Evolutionary conservation across 2,329 filamentous ascomycete genomes (phyloP), one percentile per base, ranked within the genome.

Genomic region (Diplodia mutila): DNA sequence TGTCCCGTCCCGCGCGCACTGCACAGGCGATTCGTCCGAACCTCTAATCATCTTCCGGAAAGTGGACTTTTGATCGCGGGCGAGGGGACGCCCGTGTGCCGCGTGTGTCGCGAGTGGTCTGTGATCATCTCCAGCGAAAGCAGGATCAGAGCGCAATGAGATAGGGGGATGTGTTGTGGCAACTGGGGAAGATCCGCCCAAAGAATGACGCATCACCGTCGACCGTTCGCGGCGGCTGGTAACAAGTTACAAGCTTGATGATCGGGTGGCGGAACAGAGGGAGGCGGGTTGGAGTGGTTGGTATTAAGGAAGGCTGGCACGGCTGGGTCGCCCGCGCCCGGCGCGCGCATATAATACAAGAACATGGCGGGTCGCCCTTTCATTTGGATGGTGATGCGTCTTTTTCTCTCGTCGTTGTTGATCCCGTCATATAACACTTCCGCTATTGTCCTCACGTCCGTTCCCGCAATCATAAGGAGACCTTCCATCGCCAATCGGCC

Each of bases 321-420:
- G 39, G 21, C 34, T 59, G 34, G 54, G 54, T 37, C 34, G 37
- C 54, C 59, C 25, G 12, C 49, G 16, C 39, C 46, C 42, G 29
- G 25, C 18, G 29, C 59, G 29, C 25, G 39, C 59, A 63, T 51
- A 37, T 37, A 63, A 51, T 63, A 63, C 16, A 51, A 51, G 27
- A n/a, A 51, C 46, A 63, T 49, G 42, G 37, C 59, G 46, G 51
- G 42, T 63, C 42, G 46, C 59, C 59, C 42, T 63, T 46, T 51
- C 57, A 61, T 49, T 63, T 37, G 49, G 59, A 63, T 37, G 59
- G 46, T 3, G 59, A 63, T 63, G 59, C 59, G 59, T 34, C 46
- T 51, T 63, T 63, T 37, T 51, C 29, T 9, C 46, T 51, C 49
- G 11, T 42, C 39, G 11, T 32, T 63, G 59, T 34, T 63, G 42